phyloP scores from a whole-genome alignment of 495 filamentous ascomycete species.

The Annulohypoxylon maeteangense region DNA sequence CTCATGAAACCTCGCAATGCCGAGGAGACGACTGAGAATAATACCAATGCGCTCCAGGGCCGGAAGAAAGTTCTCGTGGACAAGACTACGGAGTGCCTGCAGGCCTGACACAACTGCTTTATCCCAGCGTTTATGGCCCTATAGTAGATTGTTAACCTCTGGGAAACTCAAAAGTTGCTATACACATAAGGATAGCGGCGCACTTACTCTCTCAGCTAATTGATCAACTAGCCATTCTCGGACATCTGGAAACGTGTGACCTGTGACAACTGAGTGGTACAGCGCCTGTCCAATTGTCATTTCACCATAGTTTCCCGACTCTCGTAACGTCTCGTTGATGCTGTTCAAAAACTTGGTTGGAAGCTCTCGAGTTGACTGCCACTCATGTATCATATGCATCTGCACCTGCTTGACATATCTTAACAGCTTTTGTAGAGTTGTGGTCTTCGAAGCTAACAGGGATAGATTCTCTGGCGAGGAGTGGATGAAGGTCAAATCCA shows the following conservation, averaged over 20 bases:
- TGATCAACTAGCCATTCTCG: constrained; percentile 92
- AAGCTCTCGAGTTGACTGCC: constrained; percentile 83
- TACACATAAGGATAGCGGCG: background rate
- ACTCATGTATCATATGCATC: constrained; percentile 77
- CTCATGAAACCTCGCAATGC: constrained; percentile 82
- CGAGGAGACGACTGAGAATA: constrained; percentile 84
- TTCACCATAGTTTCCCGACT: constrained; percentile 40
- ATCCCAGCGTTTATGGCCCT: constrained; percentile 97
- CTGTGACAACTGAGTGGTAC: constrained; percentile 88
- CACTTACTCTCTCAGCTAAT: constrained; percentile 79
- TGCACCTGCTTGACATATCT: constrained; percentile 84
- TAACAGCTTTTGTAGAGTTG: constrained; percentile 84
- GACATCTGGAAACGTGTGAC: constrained; percentile 77
- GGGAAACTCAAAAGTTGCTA: background rate
- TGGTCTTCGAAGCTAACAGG: constrained; percentile 84
- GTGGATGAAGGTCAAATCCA: constrained; percentile 84
- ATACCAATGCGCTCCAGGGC: constrained; percentile 85
- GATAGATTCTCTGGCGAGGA: constrained; percentile 83
- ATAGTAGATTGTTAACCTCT: constrained; percentile 17
- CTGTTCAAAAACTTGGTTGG: constrained; percentile 79
- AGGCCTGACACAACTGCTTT: constrained; percentile 82
- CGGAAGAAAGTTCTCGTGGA: constrained; percentile 88
- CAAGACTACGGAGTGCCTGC: constrained; percentile 76
- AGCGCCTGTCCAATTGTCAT: constrained; percentile 75
- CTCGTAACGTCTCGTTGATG: constrained; percentile 70